Percentiles rank a stretch among this genome's conserved stretches.
These are phyloP conservation scores for Claviceps lovelessii DNA, from an alignment of 2,329 filamentous ascomycete species.

Conservation along the genomic window DNA sequence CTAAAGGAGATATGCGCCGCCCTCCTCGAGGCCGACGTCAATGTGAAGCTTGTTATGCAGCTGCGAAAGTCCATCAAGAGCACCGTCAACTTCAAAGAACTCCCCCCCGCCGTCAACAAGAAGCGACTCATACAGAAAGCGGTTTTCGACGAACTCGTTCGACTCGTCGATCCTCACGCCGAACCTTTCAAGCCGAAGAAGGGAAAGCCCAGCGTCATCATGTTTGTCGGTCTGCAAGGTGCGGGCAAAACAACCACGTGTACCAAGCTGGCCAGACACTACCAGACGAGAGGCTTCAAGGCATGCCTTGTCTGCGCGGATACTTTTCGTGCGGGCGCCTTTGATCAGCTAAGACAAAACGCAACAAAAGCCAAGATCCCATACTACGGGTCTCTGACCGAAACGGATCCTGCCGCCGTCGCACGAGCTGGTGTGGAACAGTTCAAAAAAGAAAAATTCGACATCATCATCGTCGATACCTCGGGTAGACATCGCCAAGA, in stretches of 20 bases:
- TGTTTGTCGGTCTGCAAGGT: slow-evolving; percentile 97
- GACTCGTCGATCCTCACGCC: slow-evolving; percentile 87
- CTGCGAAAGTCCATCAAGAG: slow-evolving; percentile 86
- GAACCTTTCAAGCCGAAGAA: slow-evolving; percentile 96
- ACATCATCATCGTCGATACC: slow-evolving; percentile 97
- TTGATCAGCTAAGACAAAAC: slow-evolving; percentile 97
- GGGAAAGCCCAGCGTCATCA: slow-evolving; percentile 90
- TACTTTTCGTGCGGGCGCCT: slow-evolving; percentile 95
- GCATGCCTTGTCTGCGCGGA: slow-evolving; percentile 91
- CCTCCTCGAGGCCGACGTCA: slow-evolving; percentile 92
- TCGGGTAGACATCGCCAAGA: slow-evolving; percentile 92
- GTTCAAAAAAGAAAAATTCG: slow-evolving; percentile 97
- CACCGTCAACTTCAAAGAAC: slow-evolving; percentile 86
- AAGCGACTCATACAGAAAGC: slow-evolving; percentile 96
- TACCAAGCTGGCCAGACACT: slow-evolving; percentile 91
- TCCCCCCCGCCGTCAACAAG: slow-evolving; percentile 88
- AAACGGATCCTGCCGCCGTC: slow-evolving; percentile 88
- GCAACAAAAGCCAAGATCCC: slow-evolving; percentile 98
- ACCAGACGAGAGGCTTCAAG: slow-evolving; percentile 85
- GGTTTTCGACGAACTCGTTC: slow-evolving; percentile 92
- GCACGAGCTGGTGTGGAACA: slow-evolving; percentile 93
- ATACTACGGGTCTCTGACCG: slow-evolving; percentile 91
- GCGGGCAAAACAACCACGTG: slow-evolving; percentile 97
- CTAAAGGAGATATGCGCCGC: slow-evolving; percentile 95
- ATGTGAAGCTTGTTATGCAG: slow-evolving; percentile 80